Base-by-base conservation (phyloP, 140 eudicot species). In the Bidens hawaiensis region DNA sequence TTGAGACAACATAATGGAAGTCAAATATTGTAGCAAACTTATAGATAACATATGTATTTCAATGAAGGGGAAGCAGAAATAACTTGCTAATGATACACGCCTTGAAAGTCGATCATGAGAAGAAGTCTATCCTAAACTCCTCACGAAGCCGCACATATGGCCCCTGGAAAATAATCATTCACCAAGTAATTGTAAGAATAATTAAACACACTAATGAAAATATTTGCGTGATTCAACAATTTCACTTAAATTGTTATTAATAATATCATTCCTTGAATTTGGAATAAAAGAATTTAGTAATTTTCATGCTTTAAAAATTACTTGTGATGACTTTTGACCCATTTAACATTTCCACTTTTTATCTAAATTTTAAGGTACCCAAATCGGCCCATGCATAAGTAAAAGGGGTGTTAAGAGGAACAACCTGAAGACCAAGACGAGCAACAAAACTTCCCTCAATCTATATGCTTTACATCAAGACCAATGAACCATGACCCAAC, bases 401-500 rank as follows among this genome's bases (percentile, higher is more conserved):
- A 26, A 31, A 49, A 2, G 4, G 16, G n/a, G 75, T 14, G n/a
- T 18, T 24, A 73, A n/a, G 64, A 70, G 60, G 63, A 62, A 53
- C n/a, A 49, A 89, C 97, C 97, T 86, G 95, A 71, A 67, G 89
- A 81, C 86, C 83, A 76, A 43, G 86, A 79, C 18, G 97, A 81
- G 82, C 97, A 89, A 74, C 97, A 89, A 79, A 86, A 86, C 71
- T 83, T 89, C 53, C 75, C 81, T 81, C 86, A 95, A 79, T 86
- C 87, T 27, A 87, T 74, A 70, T 89, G 83, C 14, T 83, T 79
- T 61, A 81, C 87, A 67, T 86, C 94, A 51, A 89, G 81, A 36
- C 97, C 97, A 57, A 89, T 76, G 46, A 89, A 81, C 97, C 97
- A 89, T 41, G 97, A 86, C 22, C 97, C 97, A 30, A 57, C 82